phyloP scores from a whole-genome alignment of 352 stramenopile genomes.

The Pythium periplocum region DNA sequence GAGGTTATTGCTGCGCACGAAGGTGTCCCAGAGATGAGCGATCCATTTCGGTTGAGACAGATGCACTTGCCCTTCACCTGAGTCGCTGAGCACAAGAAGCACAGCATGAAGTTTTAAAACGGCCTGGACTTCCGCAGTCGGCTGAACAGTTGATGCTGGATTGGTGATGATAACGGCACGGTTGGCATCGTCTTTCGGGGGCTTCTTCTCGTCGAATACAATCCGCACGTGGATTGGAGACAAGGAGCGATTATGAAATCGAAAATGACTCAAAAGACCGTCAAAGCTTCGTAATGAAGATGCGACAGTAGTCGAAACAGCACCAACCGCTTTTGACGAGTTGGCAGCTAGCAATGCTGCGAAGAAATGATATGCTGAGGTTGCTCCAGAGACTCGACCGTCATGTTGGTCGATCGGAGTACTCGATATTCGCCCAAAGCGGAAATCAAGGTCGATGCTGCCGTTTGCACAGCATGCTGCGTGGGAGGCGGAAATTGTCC shows the following conservation, averaged over 20 bases:
- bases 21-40: slow-evolving; percentile 11
- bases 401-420: too few species aligned
- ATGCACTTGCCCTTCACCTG: slow-evolving; percentile 16
- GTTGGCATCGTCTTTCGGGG: slow-evolving; percentile 9
- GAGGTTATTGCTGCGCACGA: slow-evolving; percentile 4
- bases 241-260: slow-evolving; percentile 86
- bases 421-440: slow-evolving; percentile 32
- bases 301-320: too few species aligned
- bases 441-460: slow-evolving; percentile 40
- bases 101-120: slow-evolving; percentile 16
- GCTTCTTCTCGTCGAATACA: slow-evolving; percentile 80
- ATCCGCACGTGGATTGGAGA: slow-evolving; percentile 91
- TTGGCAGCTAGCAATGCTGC: neutral
- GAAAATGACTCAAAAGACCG: slow-evolving; percentile 79
- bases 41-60: slow-evolving; percentile 12
- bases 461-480: slow-evolving; percentile 20
- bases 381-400: too few species aligned
- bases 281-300: slow-evolving; percentile 44
- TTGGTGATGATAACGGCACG: too few species aligned
- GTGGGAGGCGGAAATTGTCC: slow-evolving; percentile 36
- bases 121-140: too few species aligned
- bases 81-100: slow-evolving; percentile 13
- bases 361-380: too few species aligned
- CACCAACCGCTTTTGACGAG: neutral
- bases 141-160: too few species aligned